Evolutionary conservation across 129 eudicot species (phyloP), one percentile per base, ranked within the genome.

Genomic region (Flaveria sonorensis): DNA sequence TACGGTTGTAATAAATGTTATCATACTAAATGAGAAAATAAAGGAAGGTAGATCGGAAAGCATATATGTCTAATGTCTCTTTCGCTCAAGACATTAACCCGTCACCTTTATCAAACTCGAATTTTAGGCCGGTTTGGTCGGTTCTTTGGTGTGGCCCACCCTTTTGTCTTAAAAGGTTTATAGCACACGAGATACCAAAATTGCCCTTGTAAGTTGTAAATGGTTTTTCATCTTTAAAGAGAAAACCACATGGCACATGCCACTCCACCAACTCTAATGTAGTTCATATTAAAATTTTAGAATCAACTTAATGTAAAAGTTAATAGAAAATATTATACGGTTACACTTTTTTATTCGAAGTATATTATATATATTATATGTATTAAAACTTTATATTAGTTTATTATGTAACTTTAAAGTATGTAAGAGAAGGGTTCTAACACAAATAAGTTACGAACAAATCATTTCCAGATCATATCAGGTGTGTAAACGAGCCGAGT

Each of bases 111-210:
- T 18, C 40, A 68, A 73, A 80, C 79, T 74, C 55, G 79, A 21
- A 63, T 73, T 80, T 80, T 80, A 80, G 84, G 84, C 70, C 84
- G 84, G 84, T 74, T 74, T 81, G 84, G 84, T 81, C 84, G 84
- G 80, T 67, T 21, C 47, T 57, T 66, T 68, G 55, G 45, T 74
- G 52, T 45, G 84, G 10, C 80, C 80, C 84, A 81, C 80, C 69
- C 20, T 79, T 65, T 73, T 80, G 74, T 65, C 79, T 73, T 73
- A 13, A 73, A 81, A 67, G 59, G 45, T 60, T 55, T 63, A 55
- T 30, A 30, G 15, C 68, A 20, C 61, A 68, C 12, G 14, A 80
- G n/a, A 72, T 72, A 56, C 84, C 71, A 45, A 68, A 43, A 14
- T 67, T 74, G 55, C 80, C 62, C 46, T 52, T 42, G 36, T 18